These are phyloP conservation scores for Cenococcum geophilum DNA, from an alignment of 495 filamentous ascomycete species.

Conservation along the genomic window DNA sequence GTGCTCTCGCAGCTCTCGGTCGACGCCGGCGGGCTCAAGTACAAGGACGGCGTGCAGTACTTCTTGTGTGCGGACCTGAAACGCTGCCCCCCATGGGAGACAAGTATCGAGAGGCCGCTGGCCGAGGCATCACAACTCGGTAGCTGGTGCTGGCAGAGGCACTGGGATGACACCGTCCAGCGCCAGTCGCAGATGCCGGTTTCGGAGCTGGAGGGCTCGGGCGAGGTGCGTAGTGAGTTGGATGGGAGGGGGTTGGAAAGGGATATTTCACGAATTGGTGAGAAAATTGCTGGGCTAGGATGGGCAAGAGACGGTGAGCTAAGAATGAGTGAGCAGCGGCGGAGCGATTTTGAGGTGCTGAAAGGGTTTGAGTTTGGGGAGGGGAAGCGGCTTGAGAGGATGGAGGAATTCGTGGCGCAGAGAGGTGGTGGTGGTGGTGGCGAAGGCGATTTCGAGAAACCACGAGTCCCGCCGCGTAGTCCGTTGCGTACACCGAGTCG, in stretches of 20 bases:
- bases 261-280: conserved; percentile 21
- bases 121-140: conserved; percentile 24
- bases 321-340: no score
- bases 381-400: no score
- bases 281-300: conserved; percentile 30
- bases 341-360: no score
- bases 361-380: no score
- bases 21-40: conserved; percentile 55
- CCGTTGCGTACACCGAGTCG: no score
- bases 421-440: no score
- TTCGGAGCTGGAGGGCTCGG: not conserved
- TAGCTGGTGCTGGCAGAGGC: conserved; percentile 25
- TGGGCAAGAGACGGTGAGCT: no score
- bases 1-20: conserved; percentile 62
- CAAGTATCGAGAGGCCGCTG: conserved; percentile 10
- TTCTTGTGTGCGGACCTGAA: conserved; percentile 47
- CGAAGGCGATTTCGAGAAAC: no score
- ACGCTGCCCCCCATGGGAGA: conserved; percentile 27
- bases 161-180: conserved; percentile 10
- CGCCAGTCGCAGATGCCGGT: not conserved
- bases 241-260: conserved; percentile 5
- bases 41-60: conserved; percentile 56
- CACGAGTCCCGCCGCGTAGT: no score
- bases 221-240: not conserved
- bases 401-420: no score